Evolutionary conservation across 768 basidiomycete genomes (phyloP).

Genomic region (Tremella mesenterica): DNA sequence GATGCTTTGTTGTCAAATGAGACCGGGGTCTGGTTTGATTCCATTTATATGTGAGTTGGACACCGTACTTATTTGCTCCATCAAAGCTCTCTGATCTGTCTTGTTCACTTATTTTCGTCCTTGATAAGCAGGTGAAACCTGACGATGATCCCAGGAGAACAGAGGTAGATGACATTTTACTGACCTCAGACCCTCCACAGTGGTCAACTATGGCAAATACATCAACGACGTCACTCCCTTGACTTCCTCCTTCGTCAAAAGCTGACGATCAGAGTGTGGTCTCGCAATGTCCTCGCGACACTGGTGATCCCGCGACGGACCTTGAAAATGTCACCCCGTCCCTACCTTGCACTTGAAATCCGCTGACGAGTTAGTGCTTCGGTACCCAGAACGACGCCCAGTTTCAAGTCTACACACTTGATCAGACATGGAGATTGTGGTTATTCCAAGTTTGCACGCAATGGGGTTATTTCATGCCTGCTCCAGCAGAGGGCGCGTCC

Average conservation of each 20-base stretch:
- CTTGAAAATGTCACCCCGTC: slow-evolving; percentile 20
- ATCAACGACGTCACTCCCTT: slow-evolving; percentile 55
- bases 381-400: slow-evolving; percentile 65
- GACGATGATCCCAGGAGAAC: no score
- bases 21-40: slow-evolving; percentile 17
- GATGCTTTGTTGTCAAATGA: slow-evolving; percentile 29
- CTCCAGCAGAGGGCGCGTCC: slow-evolving; percentile 56
- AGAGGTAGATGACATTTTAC: no score
- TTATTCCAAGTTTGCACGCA: slow-evolving; percentile 80
- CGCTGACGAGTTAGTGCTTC: slow-evolving; percentile 58
- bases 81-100: no score
- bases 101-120: background rate
- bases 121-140: background rate
- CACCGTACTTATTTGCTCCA: no score
- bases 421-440: slow-evolving; percentile 79
- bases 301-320: slow-evolving; percentile 18
- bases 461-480: slow-evolving; percentile 83
- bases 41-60: slow-evolving; percentile 45
- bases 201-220: slow-evolving; percentile 48
- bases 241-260: background rate
- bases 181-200: slow-evolving; percentile 13
- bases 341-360: background rate
- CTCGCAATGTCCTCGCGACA: slow-evolving; percentile 20
- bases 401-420: slow-evolving; percentile 56
- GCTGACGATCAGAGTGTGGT: slow-evolving; percentile 20